These are phyloP conservation scores for Microbotryum silenes-acaulis DNA, from an alignment of 1,284 basidiomycete genomes.

Conservation along the genomic window DNA sequence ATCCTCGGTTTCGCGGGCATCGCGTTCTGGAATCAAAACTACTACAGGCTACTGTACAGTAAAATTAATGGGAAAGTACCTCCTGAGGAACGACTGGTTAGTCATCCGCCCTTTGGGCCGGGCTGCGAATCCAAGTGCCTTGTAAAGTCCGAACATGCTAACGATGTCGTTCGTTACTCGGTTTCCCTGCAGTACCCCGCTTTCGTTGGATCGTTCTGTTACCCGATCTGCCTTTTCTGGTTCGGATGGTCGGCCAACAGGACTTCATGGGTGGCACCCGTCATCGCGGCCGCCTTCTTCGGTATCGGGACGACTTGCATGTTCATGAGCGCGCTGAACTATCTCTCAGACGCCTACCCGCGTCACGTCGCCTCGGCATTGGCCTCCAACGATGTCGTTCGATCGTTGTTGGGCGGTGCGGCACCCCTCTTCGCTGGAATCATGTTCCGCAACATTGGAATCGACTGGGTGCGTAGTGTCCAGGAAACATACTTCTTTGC, in stretches of 20 bases:
- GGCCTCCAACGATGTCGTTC: slow-evolving; percentile 19
- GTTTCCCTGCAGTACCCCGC: slow-evolving; percentile 20
- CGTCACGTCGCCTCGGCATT: slow-evolving; percentile 17
- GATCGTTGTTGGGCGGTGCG: slow-evolving; percentile 14
- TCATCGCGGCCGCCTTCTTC: slow-evolving; percentile 32
- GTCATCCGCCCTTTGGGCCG: not conserved
- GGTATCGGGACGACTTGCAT: slow-evolving; percentile 33
- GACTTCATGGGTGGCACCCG: slow-evolving; percentile 37
- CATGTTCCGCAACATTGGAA: slow-evolving; percentile 34
- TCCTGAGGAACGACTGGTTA: slow-evolving; percentile 34
- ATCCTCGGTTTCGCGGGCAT: slow-evolving; percentile 31
- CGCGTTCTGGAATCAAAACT: slow-evolving; percentile 31
- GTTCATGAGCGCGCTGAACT: slow-evolving; percentile 32
- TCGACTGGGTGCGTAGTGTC: slow-evolving; percentile 27
- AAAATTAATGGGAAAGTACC: slow-evolving; percentile 20
- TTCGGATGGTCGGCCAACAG: slow-evolving; percentile 37
- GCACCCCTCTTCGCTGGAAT: slow-evolving; percentile 19
- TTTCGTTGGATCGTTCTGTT: slow-evolving; percentile 33
- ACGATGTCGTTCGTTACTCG: not conserved
- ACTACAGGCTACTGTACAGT: slow-evolving; percentile 29
- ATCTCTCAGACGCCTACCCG: slow-evolving; percentile 17
- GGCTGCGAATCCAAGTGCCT: no score
- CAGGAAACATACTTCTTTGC: no score
- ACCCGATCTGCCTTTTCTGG: slow-evolving; percentile 38
- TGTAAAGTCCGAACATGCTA: no score